phyloP scores from a whole-genome alignment of 2,329 filamentous ascomycete species.

The Phialocephala sp. region DNA sequence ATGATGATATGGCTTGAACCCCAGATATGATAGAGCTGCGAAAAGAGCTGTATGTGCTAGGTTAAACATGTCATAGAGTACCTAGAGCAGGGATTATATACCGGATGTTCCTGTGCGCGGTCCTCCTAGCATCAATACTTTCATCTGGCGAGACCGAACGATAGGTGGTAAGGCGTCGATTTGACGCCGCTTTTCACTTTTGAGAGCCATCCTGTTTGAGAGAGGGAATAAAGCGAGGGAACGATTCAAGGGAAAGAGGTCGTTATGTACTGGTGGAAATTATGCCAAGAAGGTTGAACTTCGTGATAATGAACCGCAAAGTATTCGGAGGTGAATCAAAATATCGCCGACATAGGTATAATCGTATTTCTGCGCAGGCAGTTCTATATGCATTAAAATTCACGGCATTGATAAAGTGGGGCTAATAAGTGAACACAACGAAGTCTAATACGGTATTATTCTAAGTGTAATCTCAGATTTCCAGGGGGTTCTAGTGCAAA shows the following conservation, averaged over 20 bases:
- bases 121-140: neutral
- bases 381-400: neutral
- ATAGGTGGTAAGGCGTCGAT: neutral
- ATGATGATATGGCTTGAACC: neutral
- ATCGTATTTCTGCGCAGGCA: too few species aligned
- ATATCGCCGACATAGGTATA: too few species aligned
- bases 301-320: neutral
- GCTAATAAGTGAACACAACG: too few species aligned
- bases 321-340: neutral
- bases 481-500: too few species aligned
- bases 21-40: neutral
- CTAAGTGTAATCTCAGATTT: too few species aligned
- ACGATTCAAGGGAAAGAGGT: neutral
- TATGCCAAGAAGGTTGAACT: neutral
- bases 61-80: neutral
- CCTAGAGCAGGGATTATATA: neutral
- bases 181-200: neutral
- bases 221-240: neutral
- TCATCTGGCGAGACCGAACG: neutral
- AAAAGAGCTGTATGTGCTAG: neutral
- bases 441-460: too few species aligned
- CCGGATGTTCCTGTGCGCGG: neutral
- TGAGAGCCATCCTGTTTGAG: neutral
- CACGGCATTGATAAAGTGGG: neutral
- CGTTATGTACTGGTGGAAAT: neutral